Evolutionary conservation across 306 rosid species (phyloP), one percentile per base, ranked within the genome.

Genomic region (Prunus armeniaca): DNA sequence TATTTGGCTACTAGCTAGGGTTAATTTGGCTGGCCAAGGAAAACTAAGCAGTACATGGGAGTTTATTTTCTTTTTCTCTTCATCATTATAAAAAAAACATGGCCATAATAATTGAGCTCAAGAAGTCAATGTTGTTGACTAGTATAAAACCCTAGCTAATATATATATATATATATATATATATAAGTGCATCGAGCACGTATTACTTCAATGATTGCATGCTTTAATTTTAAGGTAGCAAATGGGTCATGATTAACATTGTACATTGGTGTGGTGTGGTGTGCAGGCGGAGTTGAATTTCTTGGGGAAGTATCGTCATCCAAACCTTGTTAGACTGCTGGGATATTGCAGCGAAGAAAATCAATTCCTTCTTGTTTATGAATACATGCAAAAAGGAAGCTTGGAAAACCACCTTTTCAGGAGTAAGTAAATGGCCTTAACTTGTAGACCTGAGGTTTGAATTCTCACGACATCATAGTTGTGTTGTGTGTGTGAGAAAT

Each of bases 351-450:
- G 89, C 88, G 97, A 95, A 75, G 91, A 89, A 2, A 80, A 79
- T 20, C 84, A 88, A 46, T 89, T 77, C 55, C 81, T 95, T 11
- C 91, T 95, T 0, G 93, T 92, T 0, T 96, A 92, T 19, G 93
- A 96, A 54, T 84, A 84, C 69, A 83, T 89, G 96, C 90, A 69
- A 24, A 96, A 81, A 78, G 99, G 99, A 1, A 96, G 99, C 79
- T 79, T 92, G 79, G 99, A 96, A 64, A 89, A 75, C 66, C 98
- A 96, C 85, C 88, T 96, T n/a, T 96, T 96, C 62, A 80, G 88
- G 78, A 91, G 99, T 91, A 85, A 9, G 86, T 47, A 47, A 10
- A 13, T 47, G 17, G 0, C 1, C 9, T 6, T 38, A 6, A 38
- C 43, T 38, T 38, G 9, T 38, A 38, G 9, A 1, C 0, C 9